A percentile compares a stretch with the other conserved stretches of the same genome.
Conservation (phyloP, 1,284 basidiomycete species). For the Apiotrichum mycotoxinovorans region DNA sequence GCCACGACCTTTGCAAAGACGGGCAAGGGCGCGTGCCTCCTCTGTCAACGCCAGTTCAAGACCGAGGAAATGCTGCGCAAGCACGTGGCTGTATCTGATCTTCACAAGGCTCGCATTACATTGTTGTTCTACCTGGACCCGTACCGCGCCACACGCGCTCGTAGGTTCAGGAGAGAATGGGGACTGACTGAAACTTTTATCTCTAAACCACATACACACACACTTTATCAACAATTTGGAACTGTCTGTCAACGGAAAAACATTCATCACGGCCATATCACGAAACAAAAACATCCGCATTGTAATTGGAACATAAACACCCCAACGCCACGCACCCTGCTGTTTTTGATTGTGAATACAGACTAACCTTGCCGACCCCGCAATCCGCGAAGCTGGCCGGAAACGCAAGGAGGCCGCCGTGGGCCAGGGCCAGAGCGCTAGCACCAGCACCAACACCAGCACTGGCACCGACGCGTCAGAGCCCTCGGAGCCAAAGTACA, state of each 20-base stretch:
- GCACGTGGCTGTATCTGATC: conserved; percentile 82
- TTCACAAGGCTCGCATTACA: conserved; percentile 74
- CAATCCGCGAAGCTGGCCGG: conserved; percentile 66
- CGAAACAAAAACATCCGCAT: conserved; percentile 2
- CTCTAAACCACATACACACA: conserved; percentile 3
- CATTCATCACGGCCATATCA: background rate
- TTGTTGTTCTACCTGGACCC: conserved; percentile 20
- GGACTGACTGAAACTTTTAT: conserved; percentile 22
- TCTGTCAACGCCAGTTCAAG: conserved; percentile 91
- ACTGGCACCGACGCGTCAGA: conserved; percentile 3
- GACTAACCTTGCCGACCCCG: conserved; percentile 74
- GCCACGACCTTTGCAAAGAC: conserved; percentile 37
- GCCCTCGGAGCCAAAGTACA: conserved; percentile 63
- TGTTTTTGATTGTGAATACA: conserved; percentile 46
- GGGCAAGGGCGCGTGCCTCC: conserved; percentile 69
- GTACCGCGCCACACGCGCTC: background rate
- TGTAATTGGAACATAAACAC: background rate
- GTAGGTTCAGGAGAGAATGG: conserved; percentile 28
- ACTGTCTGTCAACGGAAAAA: too few species aligned
- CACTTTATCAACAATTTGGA: too few species aligned
- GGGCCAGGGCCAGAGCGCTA: too few species aligned
- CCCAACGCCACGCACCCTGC: background rate
- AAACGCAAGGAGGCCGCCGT: conserved; percentile 62
- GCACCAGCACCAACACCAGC: too few species aligned
- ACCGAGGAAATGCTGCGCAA: conserved; percentile 72